Evolutionary conservation across 139 green algal genomes (phyloP).

Genomic region (Haematococcus lacustris): DNA sequence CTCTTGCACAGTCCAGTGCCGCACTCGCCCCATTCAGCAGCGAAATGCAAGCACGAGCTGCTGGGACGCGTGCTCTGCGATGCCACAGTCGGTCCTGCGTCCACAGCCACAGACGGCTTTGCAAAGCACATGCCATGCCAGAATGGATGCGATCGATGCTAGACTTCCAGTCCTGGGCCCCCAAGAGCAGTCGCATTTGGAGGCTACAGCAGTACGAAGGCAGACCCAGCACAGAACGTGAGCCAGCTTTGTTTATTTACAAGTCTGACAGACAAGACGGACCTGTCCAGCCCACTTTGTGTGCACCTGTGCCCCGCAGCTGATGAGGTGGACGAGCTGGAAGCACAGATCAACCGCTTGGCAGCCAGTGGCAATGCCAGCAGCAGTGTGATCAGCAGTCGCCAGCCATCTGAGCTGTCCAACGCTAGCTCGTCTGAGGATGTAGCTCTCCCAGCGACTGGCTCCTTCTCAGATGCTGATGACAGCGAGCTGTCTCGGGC

Average conservation of each 20-base stretch:
- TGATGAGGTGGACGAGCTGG: slow-evolving; percentile 9
- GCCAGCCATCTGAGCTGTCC: background rate
- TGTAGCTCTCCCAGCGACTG: background rate
- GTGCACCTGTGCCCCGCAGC: too few relatives aligned
- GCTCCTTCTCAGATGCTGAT: slow-evolving; percentile 34
- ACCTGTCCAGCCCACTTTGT: too few relatives aligned
- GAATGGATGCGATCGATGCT: slow-evolving; percentile 15
- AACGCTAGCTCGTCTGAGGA: background rate
- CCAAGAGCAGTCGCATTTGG: slow-evolving; percentile 20
- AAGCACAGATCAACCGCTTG: background rate
- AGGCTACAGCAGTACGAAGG: slow-evolving; percentile 23
- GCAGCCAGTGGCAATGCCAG: background rate
- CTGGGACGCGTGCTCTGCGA: too few relatives aligned
- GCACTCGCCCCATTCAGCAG: too few relatives aligned
- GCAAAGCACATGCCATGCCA: background rate
- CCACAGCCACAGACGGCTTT: too few relatives aligned
- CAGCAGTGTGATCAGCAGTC: background rate
- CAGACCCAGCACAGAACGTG: too few relatives aligned
- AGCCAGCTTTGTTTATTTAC: too few relatives aligned
- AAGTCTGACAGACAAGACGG: too few relatives aligned
- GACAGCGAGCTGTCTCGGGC: slow-evolving; percentile 32
- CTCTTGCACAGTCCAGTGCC: too few relatives aligned
- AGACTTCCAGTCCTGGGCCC: slow-evolving; percentile 28
- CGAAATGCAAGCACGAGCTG: too few relatives aligned
- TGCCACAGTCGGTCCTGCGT: too few relatives aligned